Percentiles rank a stretch among this genome's conserved stretches.
Conservation (phyloP, 1,284 basidiomycete species). For the Cronartium ribicola region DNA sequence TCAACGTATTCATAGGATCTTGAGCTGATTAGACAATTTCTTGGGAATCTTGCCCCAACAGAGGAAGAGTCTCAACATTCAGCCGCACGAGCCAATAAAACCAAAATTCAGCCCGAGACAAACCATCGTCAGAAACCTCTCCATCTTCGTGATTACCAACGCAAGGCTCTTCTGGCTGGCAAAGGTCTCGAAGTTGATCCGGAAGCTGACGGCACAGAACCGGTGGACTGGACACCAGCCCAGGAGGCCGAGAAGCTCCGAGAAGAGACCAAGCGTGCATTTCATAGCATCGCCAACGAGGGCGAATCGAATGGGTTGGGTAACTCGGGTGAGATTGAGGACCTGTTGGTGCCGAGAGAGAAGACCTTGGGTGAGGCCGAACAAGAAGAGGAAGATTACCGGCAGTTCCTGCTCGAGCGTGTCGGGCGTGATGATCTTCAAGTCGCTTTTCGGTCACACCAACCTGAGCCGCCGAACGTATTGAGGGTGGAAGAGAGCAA, state of each 20-base stretch:
- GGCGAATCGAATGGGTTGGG: constrained; percentile 57
- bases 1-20: too few relatives aligned
- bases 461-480: constrained; percentile 34
- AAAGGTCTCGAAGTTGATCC: constrained; percentile 43
- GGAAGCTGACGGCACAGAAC: constrained; percentile 37
- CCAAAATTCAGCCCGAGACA: constrained; percentile 55
- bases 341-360: constrained; percentile 63
- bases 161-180: constrained; percentile 52
- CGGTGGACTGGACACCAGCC: constrained; percentile 61
- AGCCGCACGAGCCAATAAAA: constrained; percentile 46
- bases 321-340: constrained; percentile 57
- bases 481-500: constrained; percentile 40
- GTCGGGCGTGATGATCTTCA: constrained; percentile 68
- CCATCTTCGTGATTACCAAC: constrained; percentile 55
- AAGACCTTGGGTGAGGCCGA: constrained; percentile 72
- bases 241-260: constrained; percentile 73
- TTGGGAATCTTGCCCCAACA: constrained; percentile 42
- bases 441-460: constrained; percentile 43
- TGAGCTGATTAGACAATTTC: constrained; percentile 11
- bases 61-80: constrained; percentile 50
- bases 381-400: constrained; percentile 72
- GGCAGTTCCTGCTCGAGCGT: constrained; percentile 70
- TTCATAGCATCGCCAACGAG: constrained; percentile 59
- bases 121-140: constrained; percentile 50
- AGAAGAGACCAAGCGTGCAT: constrained; percentile 76